These are phyloP conservation scores for Albatrellus sp. DNA, from an alignment of 1,284 basidiomycete species.

Conservation along the genomic window DNA sequence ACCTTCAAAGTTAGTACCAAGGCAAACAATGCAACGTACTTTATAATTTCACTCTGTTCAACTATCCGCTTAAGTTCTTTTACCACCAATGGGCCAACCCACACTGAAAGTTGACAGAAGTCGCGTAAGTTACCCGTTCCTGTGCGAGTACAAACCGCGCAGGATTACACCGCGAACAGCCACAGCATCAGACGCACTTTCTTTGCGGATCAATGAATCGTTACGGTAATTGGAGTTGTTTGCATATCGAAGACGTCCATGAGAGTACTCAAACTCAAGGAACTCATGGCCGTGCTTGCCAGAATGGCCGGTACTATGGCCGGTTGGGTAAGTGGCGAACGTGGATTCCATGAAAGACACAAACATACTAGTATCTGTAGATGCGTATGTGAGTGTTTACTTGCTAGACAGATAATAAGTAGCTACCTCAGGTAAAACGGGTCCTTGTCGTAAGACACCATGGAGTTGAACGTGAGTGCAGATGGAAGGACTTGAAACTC, in stretches of 20 bases:
- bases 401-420: constrained; percentile 1
- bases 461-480: constrained; percentile 12
- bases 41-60: constrained; percentile 90
- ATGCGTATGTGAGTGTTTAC: background rate
- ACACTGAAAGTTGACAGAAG: constrained; percentile 48
- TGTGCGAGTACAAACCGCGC: background rate
- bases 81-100: constrained; percentile 83
- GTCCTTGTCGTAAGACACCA: constrained; percentile 47
- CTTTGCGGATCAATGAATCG: constrained; percentile 95
- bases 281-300: constrained; percentile 97
- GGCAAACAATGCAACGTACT: constrained; percentile 39
- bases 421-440: constrained; percentile 77
- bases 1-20: background rate
- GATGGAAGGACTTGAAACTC: too few species aligned
- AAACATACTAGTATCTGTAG: constrained; percentile 72
- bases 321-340: background rate
- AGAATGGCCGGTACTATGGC: constrained; percentile 77
- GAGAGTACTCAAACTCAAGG: constrained; percentile 95
- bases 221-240: constrained; percentile 99
- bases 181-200: constrained; percentile 55
- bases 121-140: background rate
- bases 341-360: background rate
- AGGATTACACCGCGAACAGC: background rate
- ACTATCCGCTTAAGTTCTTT: constrained; percentile 93
- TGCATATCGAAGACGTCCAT: constrained; percentile 92